Evolutionary conservation across 2,329 filamentous ascomycete genomes (phyloP), one percentile per base, ranked within the genome.

Genomic region (Monilinia fructigena): DNA sequence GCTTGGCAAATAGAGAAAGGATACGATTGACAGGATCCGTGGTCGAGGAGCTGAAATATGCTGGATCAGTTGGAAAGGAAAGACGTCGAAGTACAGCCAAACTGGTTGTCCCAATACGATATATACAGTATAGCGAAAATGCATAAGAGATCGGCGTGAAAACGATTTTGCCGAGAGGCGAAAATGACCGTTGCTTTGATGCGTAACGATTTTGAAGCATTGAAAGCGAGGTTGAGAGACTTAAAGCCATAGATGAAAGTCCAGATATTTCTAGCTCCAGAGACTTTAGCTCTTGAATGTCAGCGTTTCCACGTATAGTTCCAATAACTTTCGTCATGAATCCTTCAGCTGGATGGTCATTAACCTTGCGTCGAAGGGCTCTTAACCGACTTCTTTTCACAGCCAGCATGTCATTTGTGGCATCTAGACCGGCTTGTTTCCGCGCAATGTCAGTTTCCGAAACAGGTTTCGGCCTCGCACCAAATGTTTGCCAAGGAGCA

Each of bases 21-120:
- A 94, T 83, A 70, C 92, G 90, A 79, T 90, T 96, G 75, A 96
- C 90, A 0, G 92, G 92, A 75, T 96, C 93, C 20, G 87, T 86
- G 86, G 38, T 89, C 84, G 77, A 92, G 89, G 48, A 85, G 53
- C 72, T 72, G 65, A 71, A 70, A 18, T 47, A 70, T 35, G 66
- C 80, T 79, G 67, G 82, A 82, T 63, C 69, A 23, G 80, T 70
- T 26, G 72, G 70, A 47, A 70, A 72, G 31, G 74, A 55, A 63
- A 77, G 75, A 11, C 91, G 87, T 5, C 88, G 88, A 5, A 91
- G 70, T 1, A 86, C 89, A 1, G 89, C 88, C 6, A 93, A 74
- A 0, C 83, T 82, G 0, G 91, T 95, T 1, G 91, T 89, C 23
- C 85, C 76, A 70, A 96, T 90, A 64, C 92, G 90, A 78, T 95